phyloP scores from a whole-genome alignment of 495 filamentous ascomycete genomes.

The Cercophora sp. region DNA sequence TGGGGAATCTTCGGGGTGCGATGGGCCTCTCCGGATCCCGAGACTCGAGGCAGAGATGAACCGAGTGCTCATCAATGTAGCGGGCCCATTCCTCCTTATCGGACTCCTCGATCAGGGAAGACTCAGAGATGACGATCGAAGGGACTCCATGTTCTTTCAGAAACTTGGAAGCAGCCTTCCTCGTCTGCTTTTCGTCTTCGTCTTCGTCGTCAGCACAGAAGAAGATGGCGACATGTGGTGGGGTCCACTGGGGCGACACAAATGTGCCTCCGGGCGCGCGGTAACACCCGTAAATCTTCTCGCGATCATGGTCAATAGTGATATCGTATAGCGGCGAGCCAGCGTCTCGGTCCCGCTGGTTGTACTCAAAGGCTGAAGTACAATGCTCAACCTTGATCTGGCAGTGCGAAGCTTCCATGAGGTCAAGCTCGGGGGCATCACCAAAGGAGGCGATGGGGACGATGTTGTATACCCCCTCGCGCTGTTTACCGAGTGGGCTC shows the following conservation, averaged over 20 bases:
- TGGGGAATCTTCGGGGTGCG: constrained; percentile 58
- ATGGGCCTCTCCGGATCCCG: constrained; percentile 47
- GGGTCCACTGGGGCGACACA: constrained; percentile 54
- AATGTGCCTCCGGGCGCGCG: constrained; percentile 20
- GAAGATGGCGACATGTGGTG: constrained; percentile 69
- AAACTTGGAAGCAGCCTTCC: constrained; percentile 54
- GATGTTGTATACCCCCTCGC: constrained; percentile 57
- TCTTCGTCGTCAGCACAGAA: constrained; percentile 59
- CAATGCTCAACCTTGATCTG: constrained; percentile 76
- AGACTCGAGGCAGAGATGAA: constrained; percentile 69
- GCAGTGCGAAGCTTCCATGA: constrained; percentile 62
- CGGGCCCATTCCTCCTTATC: constrained; percentile 19
- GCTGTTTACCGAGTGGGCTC: constrained; percentile 17
- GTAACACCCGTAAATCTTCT: constrained; percentile 33
- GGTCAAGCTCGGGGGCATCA: constrained; percentile 64
- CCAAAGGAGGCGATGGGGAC: constrained; percentile 71
- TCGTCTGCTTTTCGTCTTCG: constrained; percentile 43
- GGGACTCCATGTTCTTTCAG: constrained; percentile 64
- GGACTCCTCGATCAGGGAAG: constrained; percentile 46
- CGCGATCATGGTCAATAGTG: constrained; percentile 52
- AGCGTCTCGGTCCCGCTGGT: not conserved
- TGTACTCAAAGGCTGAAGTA: constrained; percentile 44
- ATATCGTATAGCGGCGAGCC: constrained; percentile 35
- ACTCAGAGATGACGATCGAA: constrained; percentile 63
- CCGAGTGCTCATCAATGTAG: constrained; percentile 31